These are phyloP conservation scores for Alternaria sp. DNA, from an alignment of 2,329 filamentous ascomycete genomes.

Conservation along the genomic window DNA sequence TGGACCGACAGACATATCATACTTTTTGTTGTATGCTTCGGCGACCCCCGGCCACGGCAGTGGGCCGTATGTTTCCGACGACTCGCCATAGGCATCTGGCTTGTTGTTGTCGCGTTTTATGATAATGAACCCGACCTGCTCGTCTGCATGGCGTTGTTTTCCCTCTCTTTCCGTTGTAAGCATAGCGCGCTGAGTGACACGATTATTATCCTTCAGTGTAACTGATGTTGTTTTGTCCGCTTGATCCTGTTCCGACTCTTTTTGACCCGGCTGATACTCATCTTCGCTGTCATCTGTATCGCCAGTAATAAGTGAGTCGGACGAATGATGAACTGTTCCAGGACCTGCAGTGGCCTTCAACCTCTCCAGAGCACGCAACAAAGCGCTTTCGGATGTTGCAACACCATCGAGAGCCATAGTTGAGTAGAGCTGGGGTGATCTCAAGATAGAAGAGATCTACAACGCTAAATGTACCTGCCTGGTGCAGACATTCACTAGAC, in stretches of 20 bases:
- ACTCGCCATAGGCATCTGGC: constrained; percentile 10
- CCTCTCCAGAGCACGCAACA: background rate
- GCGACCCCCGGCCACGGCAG: constrained; percentile 11
- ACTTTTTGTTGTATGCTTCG: constrained; percentile 14
- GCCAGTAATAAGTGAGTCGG: background rate
- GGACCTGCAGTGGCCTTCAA: background rate
- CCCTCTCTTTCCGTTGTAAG: background rate
- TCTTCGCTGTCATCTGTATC: background rate
- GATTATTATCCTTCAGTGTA: background rate
- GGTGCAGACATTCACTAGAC: background rate
- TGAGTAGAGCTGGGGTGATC: background rate
- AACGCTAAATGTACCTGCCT: background rate
- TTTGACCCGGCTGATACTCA: background rate
- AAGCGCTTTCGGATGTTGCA: background rate
- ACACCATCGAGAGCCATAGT: background rate
- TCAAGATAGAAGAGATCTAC: background rate
- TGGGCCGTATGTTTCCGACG: constrained; percentile 13
- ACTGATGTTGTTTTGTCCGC: no score
- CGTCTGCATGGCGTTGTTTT: background rate
- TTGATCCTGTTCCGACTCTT: background rate
- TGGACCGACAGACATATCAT: background rate
- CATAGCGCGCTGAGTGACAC: background rate
- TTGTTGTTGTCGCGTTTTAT: constrained; percentile 19
- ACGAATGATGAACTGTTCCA: background rate
- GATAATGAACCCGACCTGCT: constrained; percentile 20